Evolutionary conservation across 495 filamentous ascomycete species (phyloP).

Genomic region (Talaromyces stipitatus): DNA sequence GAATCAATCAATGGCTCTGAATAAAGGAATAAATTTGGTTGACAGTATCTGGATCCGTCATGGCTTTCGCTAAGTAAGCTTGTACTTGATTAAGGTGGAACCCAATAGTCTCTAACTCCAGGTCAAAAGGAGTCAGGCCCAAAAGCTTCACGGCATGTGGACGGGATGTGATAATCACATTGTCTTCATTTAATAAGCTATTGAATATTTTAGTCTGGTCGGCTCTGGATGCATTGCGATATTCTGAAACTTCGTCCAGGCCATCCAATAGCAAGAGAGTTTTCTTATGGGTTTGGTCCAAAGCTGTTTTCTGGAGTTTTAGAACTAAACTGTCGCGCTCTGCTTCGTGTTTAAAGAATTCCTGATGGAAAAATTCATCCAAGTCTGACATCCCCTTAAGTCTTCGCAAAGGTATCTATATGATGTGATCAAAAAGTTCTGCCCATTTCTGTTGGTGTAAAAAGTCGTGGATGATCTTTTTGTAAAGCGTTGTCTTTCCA

Average conservation of each 20-base stretch:
- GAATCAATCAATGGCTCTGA: conserved; percentile 20
- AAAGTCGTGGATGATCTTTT: conserved; percentile 23
- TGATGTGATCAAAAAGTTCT: conserved; percentile 20
- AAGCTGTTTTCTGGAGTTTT: conserved; percentile 9
- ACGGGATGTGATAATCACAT: conserved; percentile 13
- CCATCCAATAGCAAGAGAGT: conserved; percentile 34
- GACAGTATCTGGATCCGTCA: conserved; percentile 14
- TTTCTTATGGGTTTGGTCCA: conserved; percentile 11
- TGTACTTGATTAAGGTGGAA: conserved; percentile 11
- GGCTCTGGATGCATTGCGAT: conserved; percentile 9
- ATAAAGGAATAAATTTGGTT: conserved; percentile 25
- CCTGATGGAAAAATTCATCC: conserved; percentile 15
- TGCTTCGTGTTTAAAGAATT: conserved; percentile 13
- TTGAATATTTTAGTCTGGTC: conserved; percentile 18
- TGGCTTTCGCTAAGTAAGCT: conserved; percentile 21
- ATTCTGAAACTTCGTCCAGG: conserved; percentile 31
- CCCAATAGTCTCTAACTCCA: conserved; percentile 12
- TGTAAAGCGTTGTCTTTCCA: conserved; percentile 38
- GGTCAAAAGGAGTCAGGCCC: conserved; percentile 2
- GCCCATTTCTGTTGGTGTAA: conserved; percentile 14
- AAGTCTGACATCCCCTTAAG: conserved; percentile 14
- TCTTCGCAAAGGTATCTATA: conserved; percentile 28
- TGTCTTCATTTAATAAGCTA: conserved; percentile 24
- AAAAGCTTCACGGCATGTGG: conserved; percentile 7
- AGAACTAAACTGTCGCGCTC: conserved; percentile 9